Evolutionary conservation across 2,329 filamentous ascomycete species (phyloP), one percentile per base, ranked within the genome.

Genomic region (Claviceps monticola): DNA sequence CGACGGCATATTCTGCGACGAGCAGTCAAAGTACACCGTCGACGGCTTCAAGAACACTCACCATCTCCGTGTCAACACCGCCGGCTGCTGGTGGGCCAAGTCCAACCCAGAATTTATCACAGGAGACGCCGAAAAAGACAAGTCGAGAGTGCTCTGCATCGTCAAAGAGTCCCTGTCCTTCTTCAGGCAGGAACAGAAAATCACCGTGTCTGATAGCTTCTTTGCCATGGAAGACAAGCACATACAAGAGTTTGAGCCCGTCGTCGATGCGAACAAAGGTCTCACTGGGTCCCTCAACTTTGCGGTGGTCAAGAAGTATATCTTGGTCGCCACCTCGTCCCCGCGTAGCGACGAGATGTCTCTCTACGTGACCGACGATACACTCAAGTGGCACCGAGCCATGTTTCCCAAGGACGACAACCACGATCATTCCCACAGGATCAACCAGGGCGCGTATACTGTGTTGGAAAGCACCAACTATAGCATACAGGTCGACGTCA

Each of bases 381-480:
- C 87, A 13, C 73, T 81, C 49, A 82, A 77, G 51, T 98, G 93
- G 93, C 89, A 97, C 65, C 83, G 89, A 50, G 91, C 91, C 54
- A 80, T 95, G 62, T 97, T 98, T 66, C 84, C 83, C 7, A 80
- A 82, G 45, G 83, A 86, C 55, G 88, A 95, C 65, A 85, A 72
- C 45, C 70, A 73, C 55, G 84, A 88, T 55, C 89, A 95, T 66
- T 87, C 75, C 43, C 71, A 73, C 54, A 66, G 62, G 48, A 68
- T 90, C 60, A 78, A 88, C 55, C 85, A 95, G 64, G 80, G 91
- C 63, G 88, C 87, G 2, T 98, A 96, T 67, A 98, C 93, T 0
- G 79, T 98, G 47, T 76, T 98, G 42, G 91, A 97, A 69, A 93
- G 90, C 61, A 97, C 93, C 43, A 91, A 95, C 64, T 96, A 98